Evolutionary conservation across 2,329 filamentous ascomycete species (phyloP).

Genomic region (Microdochium nivale): DNA sequence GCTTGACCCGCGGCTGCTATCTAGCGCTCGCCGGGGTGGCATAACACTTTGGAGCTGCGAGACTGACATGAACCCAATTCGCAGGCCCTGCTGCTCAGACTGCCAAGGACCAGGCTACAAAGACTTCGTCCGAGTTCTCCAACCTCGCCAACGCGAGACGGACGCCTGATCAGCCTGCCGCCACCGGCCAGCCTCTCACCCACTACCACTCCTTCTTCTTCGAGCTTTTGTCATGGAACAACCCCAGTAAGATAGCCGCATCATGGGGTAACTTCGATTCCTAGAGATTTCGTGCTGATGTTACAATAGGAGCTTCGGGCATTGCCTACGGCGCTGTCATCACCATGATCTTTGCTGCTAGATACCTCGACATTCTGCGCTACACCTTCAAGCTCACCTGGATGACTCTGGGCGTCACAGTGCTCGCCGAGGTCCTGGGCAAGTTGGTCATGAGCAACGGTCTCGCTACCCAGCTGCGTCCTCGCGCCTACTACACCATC

Average conservation of each 20-base stretch:
- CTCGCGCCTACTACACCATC: constrained; percentile 59
- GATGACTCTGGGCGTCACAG: constrained; percentile 50
- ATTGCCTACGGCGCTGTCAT: constrained; percentile 55
- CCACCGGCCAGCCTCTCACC: constrained; percentile 54
- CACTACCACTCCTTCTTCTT: constrained; percentile 66
- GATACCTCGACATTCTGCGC: constrained; percentile 59
- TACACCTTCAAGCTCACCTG: constrained; percentile 58
- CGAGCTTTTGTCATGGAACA: constrained; percentile 61
- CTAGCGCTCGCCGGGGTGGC: background rate
- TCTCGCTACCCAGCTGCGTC: constrained; percentile 56
- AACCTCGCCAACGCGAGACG: constrained; percentile 49
- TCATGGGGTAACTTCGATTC: background rate
- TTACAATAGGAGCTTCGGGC: constrained; percentile 46
- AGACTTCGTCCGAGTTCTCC: constrained; percentile 46
- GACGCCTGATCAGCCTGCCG: constrained; percentile 43
- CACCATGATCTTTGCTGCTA: constrained; percentile 50
- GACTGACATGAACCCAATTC: constrained; percentile 4
- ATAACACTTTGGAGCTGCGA: background rate
- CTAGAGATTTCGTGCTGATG: constrained; percentile 11
- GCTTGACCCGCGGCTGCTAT: background rate
- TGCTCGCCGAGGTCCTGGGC: constrained; percentile 52
- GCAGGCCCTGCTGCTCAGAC: constrained; percentile 51
- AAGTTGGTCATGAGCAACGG: constrained; percentile 54
- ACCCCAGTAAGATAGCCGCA: constrained; percentile 44
- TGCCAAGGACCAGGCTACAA: constrained; percentile 45